Percentiles rank a stretch among this genome's conserved stretches.
phyloP scores from a whole-genome alignment of 495 filamentous ascomycete species.

The Barbatosphaeria neglecta region DNA sequence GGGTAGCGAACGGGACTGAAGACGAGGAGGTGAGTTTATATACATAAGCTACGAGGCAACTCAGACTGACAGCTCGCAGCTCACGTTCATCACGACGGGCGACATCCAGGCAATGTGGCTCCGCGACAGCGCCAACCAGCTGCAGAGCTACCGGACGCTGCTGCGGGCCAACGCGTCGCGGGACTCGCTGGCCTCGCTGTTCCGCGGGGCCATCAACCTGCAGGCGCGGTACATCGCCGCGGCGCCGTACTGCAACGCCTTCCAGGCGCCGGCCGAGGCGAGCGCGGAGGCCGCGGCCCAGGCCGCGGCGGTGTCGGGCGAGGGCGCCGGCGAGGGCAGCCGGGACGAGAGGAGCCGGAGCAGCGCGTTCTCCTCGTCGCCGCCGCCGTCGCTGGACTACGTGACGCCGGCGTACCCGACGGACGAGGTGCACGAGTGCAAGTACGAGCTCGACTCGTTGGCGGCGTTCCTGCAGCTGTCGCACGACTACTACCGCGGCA shows the following conservation, averaged over 20 bases:
- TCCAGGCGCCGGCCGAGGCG: conserved; percentile 46
- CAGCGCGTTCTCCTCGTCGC: background rate
- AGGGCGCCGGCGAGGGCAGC: no score
- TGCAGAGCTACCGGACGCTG: conserved; percentile 47
- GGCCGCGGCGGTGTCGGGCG: conserved; percentile 9
- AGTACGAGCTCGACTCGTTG: background rate
- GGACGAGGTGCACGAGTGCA: background rate
- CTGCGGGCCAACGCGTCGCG: conserved; percentile 30
- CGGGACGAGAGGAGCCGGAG: no score
- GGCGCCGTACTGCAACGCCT: conserved; percentile 51
- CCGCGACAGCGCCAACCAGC: conserved; percentile 50
- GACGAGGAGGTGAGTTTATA: conserved; percentile 18
- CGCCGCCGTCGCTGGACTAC: conserved; percentile 1
- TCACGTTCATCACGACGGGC: conserved; percentile 25
- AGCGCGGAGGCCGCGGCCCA: conserved; percentile 25
- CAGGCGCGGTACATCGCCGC: conserved; percentile 47
- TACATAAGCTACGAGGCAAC: conserved; percentile 26
- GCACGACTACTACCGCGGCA: background rate
- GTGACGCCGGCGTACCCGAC: conserved; percentile 14
- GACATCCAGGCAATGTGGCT: conserved; percentile 66
- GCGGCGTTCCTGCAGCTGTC: background rate
- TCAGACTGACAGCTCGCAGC: conserved; percentile 4
- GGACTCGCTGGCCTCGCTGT: conserved; percentile 44
- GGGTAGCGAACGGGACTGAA: conserved; percentile 29
- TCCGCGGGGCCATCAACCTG: conserved; percentile 52